Base-by-base conservation (phyloP, 441 rosid species). In the Cnidoscolus chayamansa region DNA sequence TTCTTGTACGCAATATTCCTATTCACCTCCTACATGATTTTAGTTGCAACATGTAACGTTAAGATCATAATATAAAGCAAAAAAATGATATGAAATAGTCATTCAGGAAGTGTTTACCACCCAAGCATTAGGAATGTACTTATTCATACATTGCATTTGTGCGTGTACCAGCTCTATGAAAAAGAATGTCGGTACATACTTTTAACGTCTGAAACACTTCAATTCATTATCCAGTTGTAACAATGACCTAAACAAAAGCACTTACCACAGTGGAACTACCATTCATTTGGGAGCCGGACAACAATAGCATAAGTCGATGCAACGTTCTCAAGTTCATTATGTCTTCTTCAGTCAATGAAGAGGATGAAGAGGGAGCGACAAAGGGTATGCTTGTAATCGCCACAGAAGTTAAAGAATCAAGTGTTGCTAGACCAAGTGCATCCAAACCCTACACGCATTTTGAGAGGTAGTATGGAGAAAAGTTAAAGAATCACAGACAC, bases 341-440 rank as follows among this genome's bases (percentile, higher is more conserved):
- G 82, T 94, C 99, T 79, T 94, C 99, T 57, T 88, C 77, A 19
- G 96, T 88, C 90, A 92, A 79, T 35, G 84, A 76, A 61, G 88
- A 80, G 63, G 51, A 63, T 43, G 87, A 77, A 68, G 68, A 61
- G 77, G 86, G 79, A 69, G 79, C 71, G 70, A 78, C 67, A 78
- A 89, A 86, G 30, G 92, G 91, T 70, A 81, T 67, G 70, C 67
- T 78, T 73, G 86, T 20, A 10, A 77, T 67, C 69, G 89, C 85
- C 15, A 60, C 77, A 58, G 86, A 88, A 70, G 86, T 78, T 61
- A 92, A 74, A 53, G 88, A 89, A 74, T 91, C 86, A 68, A 93
- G 67, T 47, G 94, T 84, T 65, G 96, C 97, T 74, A 92, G 77
- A 72, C 97, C 97, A 72, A 87, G 87, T 72, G 98, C 97, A 84